Conservation (phyloP, 1,284 basidiomycete species). For the Leccinum fuscescens region DNA sequence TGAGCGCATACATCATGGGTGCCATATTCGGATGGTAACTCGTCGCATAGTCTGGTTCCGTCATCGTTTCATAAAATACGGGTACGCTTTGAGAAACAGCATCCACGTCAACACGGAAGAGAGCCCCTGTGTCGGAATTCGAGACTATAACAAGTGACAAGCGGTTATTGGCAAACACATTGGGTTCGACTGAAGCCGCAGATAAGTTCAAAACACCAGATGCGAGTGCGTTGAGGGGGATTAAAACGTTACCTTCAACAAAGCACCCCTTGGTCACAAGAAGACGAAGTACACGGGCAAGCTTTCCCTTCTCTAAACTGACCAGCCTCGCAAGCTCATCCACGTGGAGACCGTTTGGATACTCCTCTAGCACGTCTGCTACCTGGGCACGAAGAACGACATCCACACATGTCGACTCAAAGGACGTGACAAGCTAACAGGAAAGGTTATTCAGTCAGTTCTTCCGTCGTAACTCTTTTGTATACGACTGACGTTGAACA, state of each 20-base stretch:
- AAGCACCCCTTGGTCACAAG: conserved; percentile 36
- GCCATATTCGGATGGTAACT: conserved; percentile 24
- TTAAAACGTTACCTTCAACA: conserved; percentile 23
- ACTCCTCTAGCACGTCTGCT: conserved; percentile 24
- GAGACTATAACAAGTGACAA: conserved; percentile 24
- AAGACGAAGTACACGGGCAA: conserved; percentile 33
- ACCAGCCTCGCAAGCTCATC: conserved; percentile 24
- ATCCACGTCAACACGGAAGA: conserved; percentile 15
- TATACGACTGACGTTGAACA: conserved; percentile 26
- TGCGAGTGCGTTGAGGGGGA: too few species aligned
- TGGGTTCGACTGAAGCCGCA: conserved; percentile 16
- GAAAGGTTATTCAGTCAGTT: neutral
- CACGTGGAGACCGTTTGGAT: conserved; percentile 29
- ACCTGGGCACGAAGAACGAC: conserved; percentile 24
- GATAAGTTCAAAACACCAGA: neutral
- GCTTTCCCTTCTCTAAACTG: conserved; percentile 28
- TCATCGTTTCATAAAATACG: conserved; percentile 27
- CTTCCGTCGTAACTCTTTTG: neutral
- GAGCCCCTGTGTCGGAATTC: conserved; percentile 9
- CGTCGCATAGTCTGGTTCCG: conserved; percentile 23
- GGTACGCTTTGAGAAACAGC: conserved; percentile 13
- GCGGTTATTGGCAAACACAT: conserved; percentile 31
- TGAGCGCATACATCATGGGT: conserved; percentile 25
- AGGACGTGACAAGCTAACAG: conserved; percentile 19
- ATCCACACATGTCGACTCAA: conserved; percentile 27